Base-by-base conservation (phyloP, 306 rosid genomes). In the Prunus mongolica region DNA sequence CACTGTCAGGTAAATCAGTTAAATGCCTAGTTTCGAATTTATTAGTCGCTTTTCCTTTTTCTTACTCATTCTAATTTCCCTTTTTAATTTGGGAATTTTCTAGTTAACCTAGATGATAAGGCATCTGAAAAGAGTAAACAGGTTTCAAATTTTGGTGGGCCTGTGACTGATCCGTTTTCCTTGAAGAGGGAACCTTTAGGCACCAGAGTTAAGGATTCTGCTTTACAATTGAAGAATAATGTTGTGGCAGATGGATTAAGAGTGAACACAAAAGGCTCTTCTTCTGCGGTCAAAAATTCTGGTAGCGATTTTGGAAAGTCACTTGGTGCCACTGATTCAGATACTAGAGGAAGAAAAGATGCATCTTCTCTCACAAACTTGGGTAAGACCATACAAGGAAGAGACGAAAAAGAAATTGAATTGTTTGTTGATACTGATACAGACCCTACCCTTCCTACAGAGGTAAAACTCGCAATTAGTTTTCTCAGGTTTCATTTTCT, bases 1-100 rank as follows among this genome's bases (percentile, higher is more conserved):
- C 98, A 25, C 82, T 96, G 82, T 80, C 98, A 88, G 99, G 99
- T 96, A 78, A 83, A 74, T 84, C 78, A 32, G 78, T 74, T 79
- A 72, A 61, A 60, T 74, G 76, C 73, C 73, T 65, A 73, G 80
- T 65, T 78, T 78, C 82, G 76, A 69, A 30, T 78, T 46, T n/a
- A 47, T 76, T 30, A 13, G 12, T 69, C 69, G 80, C 56, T 32
- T 73, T 72, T 51, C 52, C 44, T 50, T 41, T 27, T 72, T 62
- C 50, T 22, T 25, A 67, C 74, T 67, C 9, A 20, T 30, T 63
- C 64, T 44, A 19, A 56, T 84, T 74, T 82, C 79, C 76, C 81
- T 74, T 78, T 67, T 88, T 61, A 65, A 56, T 56, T 65, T 71
- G 49, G 73, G 75, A 84, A 80, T 65, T 78, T 46, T 73, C 61